A percentile compares a stretch with the other conserved stretches of the same genome.
phyloP scores from a whole-genome alignment of 768 basidiomycete species.

The Daedaleopsis nitida region DNA sequence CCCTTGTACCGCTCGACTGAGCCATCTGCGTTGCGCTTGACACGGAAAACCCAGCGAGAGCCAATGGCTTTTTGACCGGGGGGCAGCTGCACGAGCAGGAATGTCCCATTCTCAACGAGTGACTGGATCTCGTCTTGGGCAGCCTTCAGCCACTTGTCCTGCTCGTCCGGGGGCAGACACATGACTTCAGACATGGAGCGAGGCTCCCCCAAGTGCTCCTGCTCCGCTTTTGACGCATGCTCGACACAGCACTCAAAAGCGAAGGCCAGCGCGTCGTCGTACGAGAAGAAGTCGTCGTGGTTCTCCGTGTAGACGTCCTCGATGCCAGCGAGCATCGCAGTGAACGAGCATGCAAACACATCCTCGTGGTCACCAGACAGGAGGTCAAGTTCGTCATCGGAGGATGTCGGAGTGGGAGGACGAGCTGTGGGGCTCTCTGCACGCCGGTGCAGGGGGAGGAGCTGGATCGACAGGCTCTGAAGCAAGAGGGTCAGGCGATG shows the following conservation, averaged over 20 bases:
- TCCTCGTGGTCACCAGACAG: conserved; percentile 2
- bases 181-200: conserved; percentile 13
- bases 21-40: no score
- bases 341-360: not conserved
- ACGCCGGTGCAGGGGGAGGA: not conserved
- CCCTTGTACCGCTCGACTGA: no score
- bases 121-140: conserved; percentile 20
- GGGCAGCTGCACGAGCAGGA: conserved; percentile 33
- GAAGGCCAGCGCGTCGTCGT: conserved; percentile 12
- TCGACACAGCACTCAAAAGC: conserved; percentile 8
- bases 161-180: conserved; percentile 7
- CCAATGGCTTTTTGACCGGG: conserved; percentile 33
- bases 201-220: conserved; percentile 23
- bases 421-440: not conserved
- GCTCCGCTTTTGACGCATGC: conserved; percentile 7
- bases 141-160: conserved; percentile 18
- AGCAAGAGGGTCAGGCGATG: not conserved
- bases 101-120: conserved; percentile 33
- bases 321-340: conserved; percentile 4
- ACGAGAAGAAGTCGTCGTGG: conserved; percentile 1
- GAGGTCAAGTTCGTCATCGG: conserved; percentile 7
- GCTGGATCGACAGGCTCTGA: not conserved
- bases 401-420: not conserved
- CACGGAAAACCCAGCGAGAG: no score
- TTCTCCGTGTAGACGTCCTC: conserved; percentile 5